A percentile compares a stretch with the other conserved stretches of the same genome.
Conservation (phyloP, 1,284 basidiomycete species). For the Ceratobasidium sp. region DNA sequence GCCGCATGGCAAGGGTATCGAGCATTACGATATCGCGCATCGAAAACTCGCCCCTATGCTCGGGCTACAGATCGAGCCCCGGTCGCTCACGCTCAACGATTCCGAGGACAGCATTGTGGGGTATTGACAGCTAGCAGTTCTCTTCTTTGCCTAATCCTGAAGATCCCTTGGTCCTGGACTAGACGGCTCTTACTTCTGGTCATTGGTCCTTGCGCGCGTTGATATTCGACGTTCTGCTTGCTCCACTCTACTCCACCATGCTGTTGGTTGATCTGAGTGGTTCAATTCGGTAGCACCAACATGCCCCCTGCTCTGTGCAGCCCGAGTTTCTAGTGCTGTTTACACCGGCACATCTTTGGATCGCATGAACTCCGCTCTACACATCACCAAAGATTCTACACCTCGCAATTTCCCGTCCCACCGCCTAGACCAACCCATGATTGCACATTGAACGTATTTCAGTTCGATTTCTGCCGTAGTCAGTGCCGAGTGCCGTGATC, state of each 20-base stretch:
- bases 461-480: neutral
- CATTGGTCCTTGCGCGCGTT: neutral
- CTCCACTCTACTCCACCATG: slow-evolving; percentile 1
- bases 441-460: neutral
- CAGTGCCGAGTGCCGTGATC: neutral
- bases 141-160: slow-evolving; percentile 6
- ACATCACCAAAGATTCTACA: neutral
- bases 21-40: neutral
- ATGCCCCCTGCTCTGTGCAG: neutral
- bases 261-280: neutral
- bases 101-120: slow-evolving; percentile 6
- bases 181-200: neutral
- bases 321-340: neutral
- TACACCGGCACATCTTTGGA: neutral
- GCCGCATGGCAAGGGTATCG: neutral
- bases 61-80: neutral
- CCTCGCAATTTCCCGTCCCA: neutral
- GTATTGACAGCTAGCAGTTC: neutral
- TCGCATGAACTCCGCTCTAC: neutral
- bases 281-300: neutral
- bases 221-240: neutral
- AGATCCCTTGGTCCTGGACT: slow-evolving; percentile 1
- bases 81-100: neutral
- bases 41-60: neutral
- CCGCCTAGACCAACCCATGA: neutral